These are phyloP conservation scores for Stagonosporopsis chrysanthemi DNA, from an alignment of 2,329 filamentous ascomycete species.

Conservation along the genomic window DNA sequence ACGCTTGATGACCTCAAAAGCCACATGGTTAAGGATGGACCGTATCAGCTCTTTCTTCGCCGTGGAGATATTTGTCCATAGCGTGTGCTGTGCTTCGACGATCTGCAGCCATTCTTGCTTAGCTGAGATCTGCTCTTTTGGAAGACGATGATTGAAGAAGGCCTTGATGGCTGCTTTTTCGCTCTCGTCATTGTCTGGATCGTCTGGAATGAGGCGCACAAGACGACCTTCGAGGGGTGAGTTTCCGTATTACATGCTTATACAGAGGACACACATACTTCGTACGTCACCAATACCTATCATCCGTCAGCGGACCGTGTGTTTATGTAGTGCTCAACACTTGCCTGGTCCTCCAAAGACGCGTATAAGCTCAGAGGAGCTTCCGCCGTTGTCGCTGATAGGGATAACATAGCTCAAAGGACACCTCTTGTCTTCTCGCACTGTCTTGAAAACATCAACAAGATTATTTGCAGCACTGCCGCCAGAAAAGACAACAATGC, in stretches of 20 bases:
- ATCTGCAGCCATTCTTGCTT: conserved; percentile 86
- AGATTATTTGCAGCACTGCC: conserved; percentile 94
- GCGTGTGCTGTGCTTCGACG: conserved; percentile 77
- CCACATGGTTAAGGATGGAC: conserved; percentile 59
- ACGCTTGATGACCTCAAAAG: conserved; percentile 59
- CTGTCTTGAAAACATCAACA: conserved; percentile 82
- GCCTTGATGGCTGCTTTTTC: conserved; percentile 75
- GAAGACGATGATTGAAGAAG: conserved; percentile 87
- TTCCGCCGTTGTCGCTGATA: conserved; percentile 95
- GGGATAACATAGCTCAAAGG: conserved; percentile 86
- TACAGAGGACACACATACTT: conserved; percentile 59
- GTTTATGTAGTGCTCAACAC: conserved; percentile 29
- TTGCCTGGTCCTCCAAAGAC: conserved; percentile 92
- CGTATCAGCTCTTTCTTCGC: conserved; percentile 62
- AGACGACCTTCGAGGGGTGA: conserved; percentile 70
- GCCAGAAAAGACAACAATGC: conserved; percentile 87
- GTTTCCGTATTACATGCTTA: background rate
- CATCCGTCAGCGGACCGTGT: background rate
- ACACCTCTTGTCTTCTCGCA: conserved; percentile 68
- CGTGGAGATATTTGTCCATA: conserved; percentile 69
- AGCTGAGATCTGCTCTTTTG: conserved; percentile 67
- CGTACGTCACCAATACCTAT: conserved; percentile 75
- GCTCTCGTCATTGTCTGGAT: conserved; percentile 57
- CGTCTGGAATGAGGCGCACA: conserved; percentile 84
- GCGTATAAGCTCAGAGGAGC: conserved; percentile 89